A percentile compares a stretch with the other conserved stretches of the same genome.
These are phyloP conservation scores for Moesziomyces antarcticus DNA, from an alignment of 1,284 basidiomycete genomes.

Conservation along the genomic window DNA sequence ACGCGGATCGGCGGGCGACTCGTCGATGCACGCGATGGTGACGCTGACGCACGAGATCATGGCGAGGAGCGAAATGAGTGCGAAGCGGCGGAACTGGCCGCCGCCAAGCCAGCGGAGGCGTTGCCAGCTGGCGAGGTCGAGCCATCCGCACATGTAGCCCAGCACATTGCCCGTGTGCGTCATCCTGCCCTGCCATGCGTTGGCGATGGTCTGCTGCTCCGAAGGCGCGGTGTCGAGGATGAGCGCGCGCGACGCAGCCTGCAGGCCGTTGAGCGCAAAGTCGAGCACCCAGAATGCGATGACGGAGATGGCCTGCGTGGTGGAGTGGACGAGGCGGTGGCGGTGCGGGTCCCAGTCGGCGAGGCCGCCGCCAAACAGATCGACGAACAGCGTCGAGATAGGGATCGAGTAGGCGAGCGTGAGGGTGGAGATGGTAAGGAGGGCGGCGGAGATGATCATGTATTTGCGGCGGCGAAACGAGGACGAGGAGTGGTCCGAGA, in stretches of 20 bases:
- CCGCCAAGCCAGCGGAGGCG: constrained; percentile 85
- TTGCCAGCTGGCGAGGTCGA: constrained; percentile 81
- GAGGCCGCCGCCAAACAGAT: constrained; percentile 78
- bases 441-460: constrained; percentile 82
- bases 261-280: constrained; percentile 89
- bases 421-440: constrained; percentile 79
- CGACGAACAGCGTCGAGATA: constrained; percentile 80
- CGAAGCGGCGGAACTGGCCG: constrained; percentile 94
- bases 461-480: constrained; percentile 85
- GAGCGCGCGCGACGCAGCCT: constrained; percentile 90
- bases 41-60: constrained; percentile 84
- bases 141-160: constrained; percentile 75
- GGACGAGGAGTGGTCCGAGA: constrained; percentile 90
- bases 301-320: constrained; percentile 76
- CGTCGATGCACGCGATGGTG: constrained; percentile 82
- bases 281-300: constrained; percentile 91
- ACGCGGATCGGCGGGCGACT: constrained; percentile 12
- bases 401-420: constrained; percentile 87
- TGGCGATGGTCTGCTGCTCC: constrained; percentile 86
- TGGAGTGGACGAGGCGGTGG: constrained; percentile 21
- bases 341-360: constrained; percentile 90
- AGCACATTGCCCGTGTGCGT: constrained; percentile 60
- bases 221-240: constrained; percentile 88
- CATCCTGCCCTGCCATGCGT: constrained; percentile 93
- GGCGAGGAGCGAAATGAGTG: constrained; percentile 82